A percentile compares a stretch with the other conserved stretches of the same genome.
phyloP scores from a whole-genome alignment of 2,329 filamentous ascomycete genomes.

The Colletotrichum gigasporum region DNA sequence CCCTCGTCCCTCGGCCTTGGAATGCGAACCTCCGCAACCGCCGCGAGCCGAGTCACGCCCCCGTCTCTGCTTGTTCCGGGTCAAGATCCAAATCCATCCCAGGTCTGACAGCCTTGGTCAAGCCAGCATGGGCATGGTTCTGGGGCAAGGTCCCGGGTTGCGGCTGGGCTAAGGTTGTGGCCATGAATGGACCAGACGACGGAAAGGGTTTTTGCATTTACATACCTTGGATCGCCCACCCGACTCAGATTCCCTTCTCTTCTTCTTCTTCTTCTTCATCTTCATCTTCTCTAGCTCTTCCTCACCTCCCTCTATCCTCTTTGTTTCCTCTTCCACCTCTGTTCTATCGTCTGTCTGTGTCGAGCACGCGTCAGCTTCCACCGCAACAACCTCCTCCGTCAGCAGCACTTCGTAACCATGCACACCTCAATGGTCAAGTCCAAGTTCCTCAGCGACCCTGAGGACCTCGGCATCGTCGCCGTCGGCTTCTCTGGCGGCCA shows the following conservation, averaged over 20 bases:
- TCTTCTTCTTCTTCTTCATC: not conserved
- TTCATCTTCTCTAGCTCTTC: not conserved
- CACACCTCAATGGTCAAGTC: conserved; percentile 64
- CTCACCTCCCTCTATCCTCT: not conserved
- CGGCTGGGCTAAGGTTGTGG: not conserved
- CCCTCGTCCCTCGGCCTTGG: too few species aligned
- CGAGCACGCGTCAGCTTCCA: conserved; percentile 2
- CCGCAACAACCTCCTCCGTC: not conserved
- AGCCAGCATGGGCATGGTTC: not conserved
- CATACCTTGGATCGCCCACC: conserved; percentile 18
- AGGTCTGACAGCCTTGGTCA: not conserved
- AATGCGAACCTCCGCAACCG: conserved; percentile 20
- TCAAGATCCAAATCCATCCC: not conserved
- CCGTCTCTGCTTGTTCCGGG: not conserved
- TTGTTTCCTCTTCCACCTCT: not conserved
- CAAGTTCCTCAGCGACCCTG: conserved; percentile 82
- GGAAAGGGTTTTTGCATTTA: conserved; percentile 17
- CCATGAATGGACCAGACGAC: not conserved
- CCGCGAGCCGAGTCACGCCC: conserved; percentile 16
- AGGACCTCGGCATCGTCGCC: conserved; percentile 89
- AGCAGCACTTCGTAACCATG: conserved; percentile 44
- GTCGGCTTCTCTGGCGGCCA: conserved; percentile 97
- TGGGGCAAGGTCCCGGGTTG: not conserved
- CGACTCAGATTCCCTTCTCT: not conserved
- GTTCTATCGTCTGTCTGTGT: not conserved